Evolutionary conservation across 306 rosid genomes (phyloP), one percentile per base, ranked within the genome.

Genomic region (Quercus wislizeni): DNA sequence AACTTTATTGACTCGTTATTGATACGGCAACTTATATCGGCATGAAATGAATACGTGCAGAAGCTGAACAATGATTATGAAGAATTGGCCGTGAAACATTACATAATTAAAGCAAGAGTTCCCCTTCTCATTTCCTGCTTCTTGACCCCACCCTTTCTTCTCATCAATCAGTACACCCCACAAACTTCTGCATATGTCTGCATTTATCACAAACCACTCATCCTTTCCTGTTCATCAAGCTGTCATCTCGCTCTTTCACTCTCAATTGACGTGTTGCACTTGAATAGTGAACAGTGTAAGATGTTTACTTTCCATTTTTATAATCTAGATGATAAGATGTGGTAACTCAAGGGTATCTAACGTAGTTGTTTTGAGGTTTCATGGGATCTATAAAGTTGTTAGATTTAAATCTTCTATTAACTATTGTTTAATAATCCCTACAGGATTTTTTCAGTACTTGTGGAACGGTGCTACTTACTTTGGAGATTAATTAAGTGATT

Each of bases 71-170:
- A 72, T 72, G 55, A 82, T 76, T 76, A 73, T 64, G 18, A 57
- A 64, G 25, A 56, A 73, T 56, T 71, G 41, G 57, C 76, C 80
- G 71, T 68, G 75, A 80, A 23, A 35, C 28, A 56, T 21, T 71
- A 46, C 56, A 82, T 82, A 51, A 77, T 76, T 63, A 76, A 76
- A 76, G 81, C 1, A 76, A 77, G 2, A 54, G 20, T 74, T 72
- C 57, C 65, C 75, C 64, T 59, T 81, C 28, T 61, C 35, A 10
- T 19, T 4, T 21, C 10, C 49, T 59, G 4, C 46, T 4, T 17
- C 71, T 19, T 31, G 65, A 1, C 31, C 84, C 70, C 43, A 19
- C 25, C 46, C 67, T 41, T 31, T 23, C 43, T 43, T n/a, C 5
- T 76, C 21, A 46, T 7, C 46, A 41, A 41, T 41, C 46, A 2